Conservation (phyloP, 495 filamentous ascomycete genomes). For the Hypoxylon lenormandii region DNA sequence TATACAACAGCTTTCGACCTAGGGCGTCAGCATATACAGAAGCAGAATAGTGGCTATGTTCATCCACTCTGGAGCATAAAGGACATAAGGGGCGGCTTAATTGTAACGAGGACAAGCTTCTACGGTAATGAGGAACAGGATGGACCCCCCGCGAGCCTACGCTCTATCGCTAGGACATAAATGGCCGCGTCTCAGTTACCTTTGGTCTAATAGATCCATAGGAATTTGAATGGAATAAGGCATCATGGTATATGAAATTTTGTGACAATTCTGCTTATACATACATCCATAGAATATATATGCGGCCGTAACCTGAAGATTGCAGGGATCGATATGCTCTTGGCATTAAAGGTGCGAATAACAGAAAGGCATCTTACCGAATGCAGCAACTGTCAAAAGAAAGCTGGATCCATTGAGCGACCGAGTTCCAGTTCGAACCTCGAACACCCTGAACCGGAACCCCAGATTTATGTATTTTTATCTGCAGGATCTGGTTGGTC, state of each 20-base stretch:
- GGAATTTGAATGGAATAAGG: constrained; percentile 37
- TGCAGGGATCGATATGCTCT: constrained; percentile 1
- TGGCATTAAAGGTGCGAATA: background rate
- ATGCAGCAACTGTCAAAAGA: constrained; percentile 4
- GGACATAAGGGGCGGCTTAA: constrained; percentile 9
- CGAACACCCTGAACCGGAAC: constrained; percentile 18
- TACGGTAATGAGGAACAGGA: constrained; percentile 6
- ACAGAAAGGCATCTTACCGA: constrained; percentile 2
- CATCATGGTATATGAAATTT: constrained; percentile 22
- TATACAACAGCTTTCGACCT: constrained; percentile 26
- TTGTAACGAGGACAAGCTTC: background rate
- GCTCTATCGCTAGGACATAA: constrained; percentile 24
- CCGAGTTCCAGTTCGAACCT: background rate
- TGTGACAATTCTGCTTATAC: background rate
- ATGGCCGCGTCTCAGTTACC: constrained; percentile 24
- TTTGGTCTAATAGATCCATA: constrained; percentile 39
- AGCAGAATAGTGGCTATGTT: constrained; percentile 33
- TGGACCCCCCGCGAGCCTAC: constrained; percentile 12
- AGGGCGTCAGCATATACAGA: constrained; percentile 29
- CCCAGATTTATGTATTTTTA: constrained; percentile 39
- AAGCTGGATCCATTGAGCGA: background rate
- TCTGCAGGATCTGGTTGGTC: constrained; percentile 34
- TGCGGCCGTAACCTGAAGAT: background rate
- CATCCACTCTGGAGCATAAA: constrained; percentile 22
- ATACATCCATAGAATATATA: background rate